phyloP scores from a whole-genome alignment of 2,329 filamentous ascomycete species.

The Aspergillus amoenus region DNA sequence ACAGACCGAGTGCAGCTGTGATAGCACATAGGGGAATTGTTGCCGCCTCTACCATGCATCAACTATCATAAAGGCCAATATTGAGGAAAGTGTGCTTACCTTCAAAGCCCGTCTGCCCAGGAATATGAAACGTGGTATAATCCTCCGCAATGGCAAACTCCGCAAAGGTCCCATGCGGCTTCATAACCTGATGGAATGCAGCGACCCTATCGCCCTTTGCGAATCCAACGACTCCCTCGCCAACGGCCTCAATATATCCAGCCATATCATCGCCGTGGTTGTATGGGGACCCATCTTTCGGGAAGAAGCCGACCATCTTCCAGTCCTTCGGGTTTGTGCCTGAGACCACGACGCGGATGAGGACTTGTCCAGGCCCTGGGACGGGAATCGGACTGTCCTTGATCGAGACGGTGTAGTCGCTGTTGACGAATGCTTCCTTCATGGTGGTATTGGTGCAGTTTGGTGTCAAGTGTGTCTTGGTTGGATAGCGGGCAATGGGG shows the following conservation, averaged over 20 bases:
- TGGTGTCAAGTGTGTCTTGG: not conserved
- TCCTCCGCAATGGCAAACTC: constrained; percentile 56
- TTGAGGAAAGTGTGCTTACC: constrained; percentile 39
- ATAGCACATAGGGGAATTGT: constrained; percentile 57
- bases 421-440: constrained; percentile 5
- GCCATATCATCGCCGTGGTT: constrained; percentile 56
- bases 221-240: constrained; percentile 54
- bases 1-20: constrained; percentile 55
- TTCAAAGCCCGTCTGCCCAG: constrained; percentile 51
- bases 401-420: not conserved
- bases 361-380: constrained; percentile 32
- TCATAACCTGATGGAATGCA: constrained; percentile 49
- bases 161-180: constrained; percentile 51
- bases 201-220: constrained; percentile 55
- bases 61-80: not conserved
- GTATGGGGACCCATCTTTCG: not conserved
- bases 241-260: constrained; percentile 52
- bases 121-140: constrained; percentile 56
- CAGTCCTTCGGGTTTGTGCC: constrained; percentile 51
- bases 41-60: constrained; percentile 46
- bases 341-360: constrained; percentile 38
- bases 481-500: too few relatives aligned
- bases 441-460: not conserved
- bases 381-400: constrained; percentile 33
- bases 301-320: constrained; percentile 20